phyloP scores from a whole-genome alignment of 345 rosid genomes.

The Brassica rapa region DNA sequence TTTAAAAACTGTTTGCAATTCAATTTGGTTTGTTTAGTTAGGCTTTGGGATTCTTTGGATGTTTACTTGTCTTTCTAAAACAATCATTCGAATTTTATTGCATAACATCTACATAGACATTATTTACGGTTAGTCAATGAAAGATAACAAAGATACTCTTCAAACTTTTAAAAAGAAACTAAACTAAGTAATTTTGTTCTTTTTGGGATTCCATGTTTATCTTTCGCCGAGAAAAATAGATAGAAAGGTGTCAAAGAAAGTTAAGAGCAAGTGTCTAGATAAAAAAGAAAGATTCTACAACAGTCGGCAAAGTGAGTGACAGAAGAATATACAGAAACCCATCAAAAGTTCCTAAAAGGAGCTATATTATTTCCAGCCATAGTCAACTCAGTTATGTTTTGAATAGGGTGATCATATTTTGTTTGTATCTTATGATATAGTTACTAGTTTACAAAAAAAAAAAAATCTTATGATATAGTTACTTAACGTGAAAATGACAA shows the following conservation, averaged over 20 bases:
- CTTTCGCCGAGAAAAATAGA: neutral
- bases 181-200: neutral
- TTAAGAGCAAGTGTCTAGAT: neutral
- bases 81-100: neutral
- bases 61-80: neutral
- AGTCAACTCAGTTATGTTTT: neutral
- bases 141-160: neutral
- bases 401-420: neutral
- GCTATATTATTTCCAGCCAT: neutral
- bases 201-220: slow-evolving; percentile 9
- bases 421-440: slow-evolving; percentile 23
- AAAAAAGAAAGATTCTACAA: neutral
- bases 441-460: neutral
- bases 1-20: neutral
- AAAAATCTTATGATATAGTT: neutral
- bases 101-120: neutral
- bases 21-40: neutral
- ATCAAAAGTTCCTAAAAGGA: neutral
- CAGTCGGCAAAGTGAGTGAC: neutral
- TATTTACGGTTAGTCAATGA: neutral
- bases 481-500: slow-evolving; percentile 20
- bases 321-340: neutral
- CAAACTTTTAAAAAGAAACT: neutral
- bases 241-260: neutral
- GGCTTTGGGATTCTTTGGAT: neutral